Conservation (phyloP, 139 green algal species). For the Tetradesmus obliquus region DNA sequence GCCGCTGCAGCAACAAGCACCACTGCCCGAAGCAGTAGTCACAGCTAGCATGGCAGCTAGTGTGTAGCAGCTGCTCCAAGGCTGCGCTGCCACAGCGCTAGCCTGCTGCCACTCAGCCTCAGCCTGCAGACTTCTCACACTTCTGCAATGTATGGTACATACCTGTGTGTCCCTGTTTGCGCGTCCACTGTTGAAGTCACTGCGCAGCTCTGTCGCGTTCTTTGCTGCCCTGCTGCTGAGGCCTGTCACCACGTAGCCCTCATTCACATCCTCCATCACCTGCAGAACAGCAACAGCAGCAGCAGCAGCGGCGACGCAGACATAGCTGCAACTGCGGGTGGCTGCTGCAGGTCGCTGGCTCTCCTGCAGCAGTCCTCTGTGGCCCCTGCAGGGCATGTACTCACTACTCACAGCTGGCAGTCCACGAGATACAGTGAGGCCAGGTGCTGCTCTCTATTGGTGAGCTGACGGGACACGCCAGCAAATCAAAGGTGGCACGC, state of each 20-base stretch:
- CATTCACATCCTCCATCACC: conserved; percentile 51
- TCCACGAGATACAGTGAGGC: too few relatives aligned
- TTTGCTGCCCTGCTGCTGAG: conserved; percentile 48
- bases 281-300: not conserved
- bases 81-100: too few relatives aligned
- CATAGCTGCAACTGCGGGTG: too few relatives aligned
- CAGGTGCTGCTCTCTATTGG: too few relatives aligned
- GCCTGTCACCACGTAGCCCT: conserved; percentile 56
- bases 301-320: not conserved
- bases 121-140: not conserved
- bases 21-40: not conserved
- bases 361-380: too few relatives aligned
- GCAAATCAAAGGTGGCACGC: too few relatives aligned
- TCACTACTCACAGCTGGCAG: too few relatives aligned
- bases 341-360: too few relatives aligned
- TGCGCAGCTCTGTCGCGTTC: conserved; percentile 56
- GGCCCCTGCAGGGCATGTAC: too few relatives aligned
- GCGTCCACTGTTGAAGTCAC: conserved; percentile 57
- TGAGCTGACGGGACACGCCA: too few relatives aligned
- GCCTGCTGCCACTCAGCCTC: not conserved
- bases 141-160: too few relatives aligned
- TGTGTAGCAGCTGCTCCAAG: too few relatives aligned
- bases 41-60: not conserved
- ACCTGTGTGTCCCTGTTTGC: conserved; percentile 52
- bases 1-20: not conserved